Evolutionary conservation across 2,329 filamentous ascomycete species (phyloP), one percentile per base, ranked within the genome.

Genomic region (Clonostachys sp.): DNA sequence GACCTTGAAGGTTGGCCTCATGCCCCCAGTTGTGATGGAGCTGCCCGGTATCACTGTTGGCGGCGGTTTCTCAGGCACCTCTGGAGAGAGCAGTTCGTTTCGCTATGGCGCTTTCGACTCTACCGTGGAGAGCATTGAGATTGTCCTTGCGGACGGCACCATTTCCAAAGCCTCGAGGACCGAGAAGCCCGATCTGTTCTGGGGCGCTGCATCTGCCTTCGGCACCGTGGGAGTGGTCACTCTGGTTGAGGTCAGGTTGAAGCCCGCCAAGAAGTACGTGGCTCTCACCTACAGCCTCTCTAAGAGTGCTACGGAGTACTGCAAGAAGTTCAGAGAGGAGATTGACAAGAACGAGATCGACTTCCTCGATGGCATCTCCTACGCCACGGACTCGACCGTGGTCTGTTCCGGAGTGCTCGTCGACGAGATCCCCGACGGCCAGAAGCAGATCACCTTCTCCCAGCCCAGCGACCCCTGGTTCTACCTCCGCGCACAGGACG

Each of bases 21-120:
- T 87, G 3, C 83, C 84, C 1, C 78, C 80, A 0, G 81, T 88
- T 0, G 83, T 87, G 6, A 85, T 85, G 78, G 84, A 87, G 58
- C 86, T 87, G 48, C 83, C 82, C 3, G 83, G 81, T n/a, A 88
- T 87, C 59, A 88, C 84, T 2, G 80, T 78, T 6, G 84, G 84
- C 20, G 84, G 84, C 35, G 83, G 80, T 4, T 87, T 84, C 61
- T 78, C 81, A 41, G 83, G 84, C 2, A 84, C 80, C 1, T 79
- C 82, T 8, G 84, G 83, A 12, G 84, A 87, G 62, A 86, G 81
- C 64, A 84, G 79, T 56, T 84, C 79, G 10, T 87, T 85, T 61
- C 80, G 78, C 44, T 72, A 86, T 57, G 84, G 84, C 4, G 80
- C 81, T 49, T 87, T 87, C 54, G 81, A 86, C 57, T 68, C 72